Percentiles rank a stretch among this genome's conserved stretches.
phyloP scores from a whole-genome alignment of 1,284 basidiomycete species.

The Cutaneotrichosporon sp. region DNA sequence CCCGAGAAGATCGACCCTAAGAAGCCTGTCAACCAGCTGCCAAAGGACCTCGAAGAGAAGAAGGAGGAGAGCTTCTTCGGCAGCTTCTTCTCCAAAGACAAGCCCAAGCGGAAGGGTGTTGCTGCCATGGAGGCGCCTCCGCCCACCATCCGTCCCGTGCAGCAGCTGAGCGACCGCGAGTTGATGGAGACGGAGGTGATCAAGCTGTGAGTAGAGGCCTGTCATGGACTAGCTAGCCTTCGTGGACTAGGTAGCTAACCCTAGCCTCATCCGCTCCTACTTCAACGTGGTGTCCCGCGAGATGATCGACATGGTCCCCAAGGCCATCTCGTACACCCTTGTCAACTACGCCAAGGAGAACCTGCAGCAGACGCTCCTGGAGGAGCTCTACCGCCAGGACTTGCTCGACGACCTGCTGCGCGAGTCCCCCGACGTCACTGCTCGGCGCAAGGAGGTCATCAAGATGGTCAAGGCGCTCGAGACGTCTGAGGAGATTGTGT shows the following conservation, averaged over 20 bases:
- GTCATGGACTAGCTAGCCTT: too few relatives aligned
- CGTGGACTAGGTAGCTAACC: not conserved
- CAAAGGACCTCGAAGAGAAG: constrained; percentile 79
- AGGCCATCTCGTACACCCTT: constrained; percentile 90
- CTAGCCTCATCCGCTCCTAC: constrained; percentile 79
- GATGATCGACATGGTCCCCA: constrained; percentile 99
- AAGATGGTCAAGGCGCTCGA: constrained; percentile 9
- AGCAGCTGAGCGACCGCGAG: constrained; percentile 78
- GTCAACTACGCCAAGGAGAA: constrained; percentile 85
- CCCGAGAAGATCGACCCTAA: constrained; percentile 64
- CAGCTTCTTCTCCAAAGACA: constrained; percentile 72
- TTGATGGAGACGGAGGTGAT: constrained; percentile 99
- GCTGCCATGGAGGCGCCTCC: constrained; percentile 88
- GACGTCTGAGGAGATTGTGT: constrained; percentile 10
- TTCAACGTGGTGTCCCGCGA: constrained; percentile 98
- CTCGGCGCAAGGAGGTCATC: constrained; percentile 24
- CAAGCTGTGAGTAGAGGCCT: constrained; percentile 60
- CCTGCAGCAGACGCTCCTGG: constrained; percentile 29
- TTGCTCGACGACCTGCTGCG: constrained; percentile 87
- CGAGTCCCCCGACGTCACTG: constrained; percentile 60
- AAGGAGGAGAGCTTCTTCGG: constrained; percentile 92
- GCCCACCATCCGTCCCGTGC: constrained; percentile 79
- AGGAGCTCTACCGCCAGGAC: constrained; percentile 60
- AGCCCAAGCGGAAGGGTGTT: constrained; percentile 68
- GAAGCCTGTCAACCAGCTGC: constrained; percentile 53